These are phyloP conservation scores for Gypsophila paniculata DNA, from an alignment of 179 eudicot species.

Conservation along the genomic window DNA sequence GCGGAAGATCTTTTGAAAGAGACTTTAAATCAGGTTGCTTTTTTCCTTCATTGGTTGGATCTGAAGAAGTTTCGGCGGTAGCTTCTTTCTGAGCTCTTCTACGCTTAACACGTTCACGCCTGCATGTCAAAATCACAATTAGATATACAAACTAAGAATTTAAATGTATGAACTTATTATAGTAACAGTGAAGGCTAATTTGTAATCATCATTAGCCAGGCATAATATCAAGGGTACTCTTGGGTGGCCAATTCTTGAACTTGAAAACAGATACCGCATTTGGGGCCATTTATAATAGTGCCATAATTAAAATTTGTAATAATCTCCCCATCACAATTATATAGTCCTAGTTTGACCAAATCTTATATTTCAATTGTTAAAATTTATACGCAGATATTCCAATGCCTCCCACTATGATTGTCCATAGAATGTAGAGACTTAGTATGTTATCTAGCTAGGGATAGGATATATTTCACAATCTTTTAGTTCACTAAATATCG, in stretches of 20 bases:
- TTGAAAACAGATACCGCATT: not conserved
- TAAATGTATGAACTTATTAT: not conserved
- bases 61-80: conserved; percentile 32
- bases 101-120: conserved; percentile 98
- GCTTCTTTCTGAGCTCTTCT: conserved; percentile 65
- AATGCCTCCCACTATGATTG: too few species aligned
- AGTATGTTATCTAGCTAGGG: too few species aligned
- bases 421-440: too few species aligned
- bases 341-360: too few species aligned
- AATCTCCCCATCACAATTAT: too few species aligned
- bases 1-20: conserved; percentile 68
- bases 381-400: too few species aligned
- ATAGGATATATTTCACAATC: too few species aligned
- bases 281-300: not conserved
- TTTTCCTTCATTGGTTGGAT: conserved; percentile 28
- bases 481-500: too few species aligned
- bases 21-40: conserved; percentile 58
- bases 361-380: too few species aligned
- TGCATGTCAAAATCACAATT: conserved; percentile 22
- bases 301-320: too few species aligned
- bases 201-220: not conserved
- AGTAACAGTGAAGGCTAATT: not conserved
- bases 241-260: not conserved
- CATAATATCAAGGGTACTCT: not conserved
- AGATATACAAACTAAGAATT: not conserved